A percentile compares a stretch with the other conserved stretches of the same genome.
phyloP scores from a whole-genome alignment of 2,329 filamentous ascomycete genomes.

The Colletotrichum sp. region DNA sequence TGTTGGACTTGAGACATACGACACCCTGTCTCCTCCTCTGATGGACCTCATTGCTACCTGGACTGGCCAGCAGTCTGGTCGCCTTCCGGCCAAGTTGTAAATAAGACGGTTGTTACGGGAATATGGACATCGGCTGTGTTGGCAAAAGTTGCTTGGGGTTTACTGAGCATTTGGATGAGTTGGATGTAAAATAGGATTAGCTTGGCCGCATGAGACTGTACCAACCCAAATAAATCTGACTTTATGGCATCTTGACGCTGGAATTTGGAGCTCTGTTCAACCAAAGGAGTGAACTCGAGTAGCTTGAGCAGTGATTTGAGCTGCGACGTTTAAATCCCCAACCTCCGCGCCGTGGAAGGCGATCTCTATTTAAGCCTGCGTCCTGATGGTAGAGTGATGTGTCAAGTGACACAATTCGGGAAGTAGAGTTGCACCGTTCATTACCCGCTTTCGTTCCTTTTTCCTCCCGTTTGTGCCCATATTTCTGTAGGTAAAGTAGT shows the following conservation, averaged over 20 bases:
- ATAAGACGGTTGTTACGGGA: neutral
- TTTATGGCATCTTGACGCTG: neutral
- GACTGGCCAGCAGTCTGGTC: conserved; percentile 53
- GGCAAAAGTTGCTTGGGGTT: neutral
- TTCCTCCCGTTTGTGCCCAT: no score
- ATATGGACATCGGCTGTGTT: neutral
- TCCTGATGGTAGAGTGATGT: neutral
- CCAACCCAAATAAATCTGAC: neutral
- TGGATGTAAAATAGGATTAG: neutral
- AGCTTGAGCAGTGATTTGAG: neutral
- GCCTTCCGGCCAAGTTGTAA: conserved; percentile 17
- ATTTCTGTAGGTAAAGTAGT: neutral
- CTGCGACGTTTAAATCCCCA: neutral
- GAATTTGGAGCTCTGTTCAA: neutral
- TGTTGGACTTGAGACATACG: conserved; percentile 66
- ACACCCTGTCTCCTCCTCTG: conserved; percentile 63
- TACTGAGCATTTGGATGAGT: neutral
- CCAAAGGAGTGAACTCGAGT: neutral
- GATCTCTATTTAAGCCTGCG: neutral
- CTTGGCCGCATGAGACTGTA: neutral
- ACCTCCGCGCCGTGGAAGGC: neutral
- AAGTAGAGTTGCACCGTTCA: neutral
- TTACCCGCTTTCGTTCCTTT: neutral
- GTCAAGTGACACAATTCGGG: fast-evolving
- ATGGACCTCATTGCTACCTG: conserved; percentile 68